phyloP scores from a whole-genome alignment of 2,329 filamentous ascomycete genomes.

The Fusarium newnesense region DNA sequence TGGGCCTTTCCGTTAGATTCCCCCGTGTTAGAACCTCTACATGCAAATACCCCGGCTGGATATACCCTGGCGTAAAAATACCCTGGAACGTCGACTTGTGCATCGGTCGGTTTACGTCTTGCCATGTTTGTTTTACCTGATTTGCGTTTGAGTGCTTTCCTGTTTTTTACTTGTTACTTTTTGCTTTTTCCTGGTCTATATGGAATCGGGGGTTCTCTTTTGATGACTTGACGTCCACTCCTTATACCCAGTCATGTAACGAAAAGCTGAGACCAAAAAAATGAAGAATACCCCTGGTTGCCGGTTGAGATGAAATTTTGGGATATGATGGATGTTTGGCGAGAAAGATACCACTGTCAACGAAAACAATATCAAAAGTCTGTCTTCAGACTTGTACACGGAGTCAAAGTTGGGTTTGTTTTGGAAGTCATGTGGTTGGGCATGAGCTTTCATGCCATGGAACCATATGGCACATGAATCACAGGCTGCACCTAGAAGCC shows the following conservation, averaged over 20 bases:
- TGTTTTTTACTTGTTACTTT: constrained; percentile 27
- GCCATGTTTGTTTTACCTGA: constrained; percentile 43
- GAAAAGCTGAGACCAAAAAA: constrained; percentile 47
- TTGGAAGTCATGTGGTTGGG: constrained; percentile 25
- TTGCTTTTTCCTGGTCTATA: constrained; percentile 39
- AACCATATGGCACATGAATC: constrained; percentile 22
- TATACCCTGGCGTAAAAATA: constrained; percentile 74
- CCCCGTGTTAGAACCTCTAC: constrained; percentile 57
- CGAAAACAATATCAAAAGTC: constrained; percentile 39
- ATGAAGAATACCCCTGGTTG: constrained; percentile 50
- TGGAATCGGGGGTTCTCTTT: constrained; percentile 44
- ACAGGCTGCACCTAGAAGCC: constrained; percentile 11
- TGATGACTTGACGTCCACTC: constrained; percentile 49
- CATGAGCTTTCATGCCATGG: constrained; percentile 25
- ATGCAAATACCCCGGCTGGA: constrained; percentile 71
- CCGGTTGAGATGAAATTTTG: constrained; percentile 40
- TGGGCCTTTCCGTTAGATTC: constrained; percentile 87
- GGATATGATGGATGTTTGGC: constrained; percentile 39
- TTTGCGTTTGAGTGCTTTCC: constrained; percentile 30
- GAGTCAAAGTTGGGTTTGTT: constrained; percentile 38
- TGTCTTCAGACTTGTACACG: constrained; percentile 36
- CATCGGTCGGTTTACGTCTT: constrained; percentile 59
- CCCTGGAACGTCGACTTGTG: constrained; percentile 58
- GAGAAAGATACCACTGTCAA: constrained; percentile 44
- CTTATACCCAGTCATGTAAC: constrained; percentile 50